Percentiles rank a stretch among this genome's conserved stretches.
phyloP scores from a whole-genome alignment of 1,284 basidiomycete species.

The Ceratobasidium sp. region DNA sequence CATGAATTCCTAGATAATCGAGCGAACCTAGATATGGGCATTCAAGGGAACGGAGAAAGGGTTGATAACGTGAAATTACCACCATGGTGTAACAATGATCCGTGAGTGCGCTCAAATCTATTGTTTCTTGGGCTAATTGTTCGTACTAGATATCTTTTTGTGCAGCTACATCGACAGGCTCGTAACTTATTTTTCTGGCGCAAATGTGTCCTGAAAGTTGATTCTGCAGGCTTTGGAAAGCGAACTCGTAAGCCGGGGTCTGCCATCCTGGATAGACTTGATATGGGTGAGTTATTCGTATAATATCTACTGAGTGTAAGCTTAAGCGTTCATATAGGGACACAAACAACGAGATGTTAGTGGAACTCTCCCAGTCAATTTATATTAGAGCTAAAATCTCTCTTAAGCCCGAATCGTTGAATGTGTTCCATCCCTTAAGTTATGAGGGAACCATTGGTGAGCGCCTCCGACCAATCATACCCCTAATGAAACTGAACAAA shows the following conservation, averaged over 20 bases:
- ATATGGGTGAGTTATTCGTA: slow-evolving; percentile 67
- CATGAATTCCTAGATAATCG: slow-evolving; percentile 82
- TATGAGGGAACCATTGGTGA: slow-evolving; percentile 92
- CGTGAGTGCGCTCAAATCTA: slow-evolving; percentile 3
- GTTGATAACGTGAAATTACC: slow-evolving; percentile 93
- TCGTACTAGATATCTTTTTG: slow-evolving; percentile 84
- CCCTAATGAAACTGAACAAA: background rate
- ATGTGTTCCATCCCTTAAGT: slow-evolving; percentile 94
- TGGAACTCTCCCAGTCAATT: background rate
- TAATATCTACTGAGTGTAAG: background rate
- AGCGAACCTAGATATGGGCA: slow-evolving; percentile 85
- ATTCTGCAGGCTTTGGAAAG: slow-evolving; percentile 85
- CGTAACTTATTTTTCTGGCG: slow-evolving; percentile 36
- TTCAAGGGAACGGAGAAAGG: slow-evolving; percentile 80
- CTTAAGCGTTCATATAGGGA: slow-evolving; percentile 59
- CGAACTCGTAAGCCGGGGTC: slow-evolving; percentile 85
- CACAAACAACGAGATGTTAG: slow-evolving; percentile 81
- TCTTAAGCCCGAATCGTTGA: slow-evolving; percentile 67
- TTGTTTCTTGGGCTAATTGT: background rate
- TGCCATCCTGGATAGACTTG: slow-evolving; percentile 94
- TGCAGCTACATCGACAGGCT: slow-evolving; percentile 83
- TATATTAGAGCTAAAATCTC: background rate
- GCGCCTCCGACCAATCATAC: slow-evolving; percentile 43
- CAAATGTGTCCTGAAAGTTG: background rate
- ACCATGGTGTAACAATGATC: slow-evolving; percentile 82